Evolutionary conservation across 345 rosid species (phyloP), one percentile per base, ranked within the genome.

Genomic region (Adansonia digitata): DNA sequence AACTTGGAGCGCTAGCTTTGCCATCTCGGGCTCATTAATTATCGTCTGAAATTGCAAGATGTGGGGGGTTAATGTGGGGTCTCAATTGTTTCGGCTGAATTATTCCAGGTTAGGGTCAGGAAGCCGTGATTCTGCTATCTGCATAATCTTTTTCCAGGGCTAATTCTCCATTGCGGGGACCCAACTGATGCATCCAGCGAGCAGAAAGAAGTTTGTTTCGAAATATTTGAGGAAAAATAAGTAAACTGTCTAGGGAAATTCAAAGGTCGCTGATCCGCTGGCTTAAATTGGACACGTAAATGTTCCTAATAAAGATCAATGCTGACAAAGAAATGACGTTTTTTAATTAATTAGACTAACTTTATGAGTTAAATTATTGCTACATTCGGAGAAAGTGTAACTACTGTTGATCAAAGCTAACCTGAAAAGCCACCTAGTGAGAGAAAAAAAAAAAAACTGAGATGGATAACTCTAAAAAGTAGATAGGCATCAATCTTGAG

Each of bases 1-100:
- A 83, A 70, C 72, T 80, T 73, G 78, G 78, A 45, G 74, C 2
- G 34, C 34, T 31, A 31, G 29, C 45, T 7, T 20, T 37, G 37
- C n/a, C 29, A 34, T 39, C 11, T 26, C 6, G 8, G 22, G 29
- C 24, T 11, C 29, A 29, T 48, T 13, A 11, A 18, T 42, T 14
- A 1, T 9, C 11, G 10, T 5, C 22, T 31, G 2, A 12, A 45
- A 27, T 10, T 61, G n/a, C 20, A 45, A 24, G 49, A 29, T 4
- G 17, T 45, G n/a, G 69, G n/a, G n/a, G n/a, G n/a, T n/a, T n/a
- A n/a, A n/a, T n/a, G n/a, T n/a, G n/a, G n/a, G n/a, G n/a, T n/a
- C n/a, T 64, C 69, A 45, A 68, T 45, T 26, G 35, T 45, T 7
- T 15, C 7, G 42, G 40, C 72, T 27, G 39, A 46, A 69, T 5